phyloP scores from a whole-genome alignment of 2,329 filamentous ascomycete species.

The Torrubiella hemipterigena region DNA sequence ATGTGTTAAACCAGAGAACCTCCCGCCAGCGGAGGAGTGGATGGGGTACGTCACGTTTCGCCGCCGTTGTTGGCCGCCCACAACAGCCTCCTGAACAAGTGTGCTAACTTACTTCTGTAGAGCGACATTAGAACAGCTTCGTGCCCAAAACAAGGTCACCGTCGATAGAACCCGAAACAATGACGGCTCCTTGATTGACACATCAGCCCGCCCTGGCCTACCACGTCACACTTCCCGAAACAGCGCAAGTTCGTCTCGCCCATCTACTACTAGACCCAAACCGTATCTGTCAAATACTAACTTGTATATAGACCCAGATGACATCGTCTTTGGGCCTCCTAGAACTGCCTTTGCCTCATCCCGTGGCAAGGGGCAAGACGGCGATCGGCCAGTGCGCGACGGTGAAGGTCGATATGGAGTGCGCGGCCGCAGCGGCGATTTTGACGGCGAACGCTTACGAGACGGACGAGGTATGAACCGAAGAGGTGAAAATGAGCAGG shows the following conservation, averaged over 20 bases:
- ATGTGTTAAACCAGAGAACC: slow-evolving; percentile 63
- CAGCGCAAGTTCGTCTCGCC: slow-evolving; percentile 36
- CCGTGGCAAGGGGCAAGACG: slow-evolving; percentile 43
- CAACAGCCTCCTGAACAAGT: slow-evolving; percentile 2
- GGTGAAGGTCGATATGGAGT: slow-evolving; percentile 50
- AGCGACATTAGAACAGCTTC: slow-evolving; percentile 33
- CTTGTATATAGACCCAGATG: slow-evolving; percentile 49
- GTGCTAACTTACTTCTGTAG: slow-evolving; percentile 5
- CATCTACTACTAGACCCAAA: slow-evolving; percentile 1
- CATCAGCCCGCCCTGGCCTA: slow-evolving; percentile 31
- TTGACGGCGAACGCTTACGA: slow-evolving; percentile 38
- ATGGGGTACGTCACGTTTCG: slow-evolving; percentile 60
- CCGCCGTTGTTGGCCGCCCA: slow-evolving; percentile 1
- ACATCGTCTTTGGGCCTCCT: slow-evolving; percentile 76
- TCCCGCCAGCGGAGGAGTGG: slow-evolving; percentile 87
- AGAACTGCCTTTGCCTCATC: slow-evolving; percentile 73
- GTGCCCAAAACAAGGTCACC: slow-evolving; percentile 30
- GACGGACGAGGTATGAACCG: slow-evolving; percentile 38
- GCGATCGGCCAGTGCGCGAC: slow-evolving; percentile 41
- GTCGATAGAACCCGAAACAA: slow-evolving; percentile 31
- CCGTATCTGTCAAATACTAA: slow-evolving; percentile 4
- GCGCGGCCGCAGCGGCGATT: slow-evolving; percentile 37
- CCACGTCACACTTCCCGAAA: slow-evolving; percentile 44
- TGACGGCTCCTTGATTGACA: slow-evolving; percentile 33
- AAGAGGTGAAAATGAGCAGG: slow-evolving; percentile 43